A percentile compares a stretch with the other conserved stretches of the same genome.
phyloP scores from a whole-genome alignment of 169 alveolate species.

The Plasmodium gaboni region DNA sequence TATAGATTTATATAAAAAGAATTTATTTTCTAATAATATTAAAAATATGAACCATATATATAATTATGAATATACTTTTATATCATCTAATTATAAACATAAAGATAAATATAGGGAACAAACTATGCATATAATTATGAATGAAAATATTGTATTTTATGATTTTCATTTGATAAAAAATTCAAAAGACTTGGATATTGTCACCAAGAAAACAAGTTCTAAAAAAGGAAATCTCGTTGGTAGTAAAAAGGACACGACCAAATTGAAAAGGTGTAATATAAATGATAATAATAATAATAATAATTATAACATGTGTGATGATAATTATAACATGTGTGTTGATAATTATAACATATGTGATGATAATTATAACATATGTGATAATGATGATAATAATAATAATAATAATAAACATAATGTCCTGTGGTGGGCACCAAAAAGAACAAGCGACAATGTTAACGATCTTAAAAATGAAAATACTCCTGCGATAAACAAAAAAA shows the following conservation, averaged over 20 bases:
- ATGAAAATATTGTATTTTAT: constrained; percentile 40
- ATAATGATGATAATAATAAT: neutral
- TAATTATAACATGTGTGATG: neutral
- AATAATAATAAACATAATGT: too few species aligned
- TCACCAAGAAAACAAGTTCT: neutral
- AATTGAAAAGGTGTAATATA: neutral
- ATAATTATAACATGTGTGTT: neutral
- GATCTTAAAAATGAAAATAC: too few species aligned
- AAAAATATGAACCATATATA: constrained; percentile 6
- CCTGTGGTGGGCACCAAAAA: too few species aligned
- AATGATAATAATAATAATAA: neutral
- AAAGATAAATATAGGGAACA: constrained; percentile 13
- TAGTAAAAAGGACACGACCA: too few species aligned
- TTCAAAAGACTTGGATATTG: neutral
- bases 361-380: neutral
- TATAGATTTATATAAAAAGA: constrained; percentile 30
- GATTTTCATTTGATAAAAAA: constrained; percentile 53
- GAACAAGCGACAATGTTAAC: too few species aligned
- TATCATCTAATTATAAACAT: constrained; percentile 58
- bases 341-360: neutral
- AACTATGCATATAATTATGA: constrained; percentile 41
- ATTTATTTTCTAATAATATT: constrained; percentile 9
- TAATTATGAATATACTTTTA: constrained; percentile 46
- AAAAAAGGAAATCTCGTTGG: neutral
- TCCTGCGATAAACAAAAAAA: too few species aligned